Percentiles rank a stretch among this genome's conserved stretches.
phyloP scores from a whole-genome alignment of 2,329 filamentous ascomycete species.

The Clonostachys byssicola region DNA sequence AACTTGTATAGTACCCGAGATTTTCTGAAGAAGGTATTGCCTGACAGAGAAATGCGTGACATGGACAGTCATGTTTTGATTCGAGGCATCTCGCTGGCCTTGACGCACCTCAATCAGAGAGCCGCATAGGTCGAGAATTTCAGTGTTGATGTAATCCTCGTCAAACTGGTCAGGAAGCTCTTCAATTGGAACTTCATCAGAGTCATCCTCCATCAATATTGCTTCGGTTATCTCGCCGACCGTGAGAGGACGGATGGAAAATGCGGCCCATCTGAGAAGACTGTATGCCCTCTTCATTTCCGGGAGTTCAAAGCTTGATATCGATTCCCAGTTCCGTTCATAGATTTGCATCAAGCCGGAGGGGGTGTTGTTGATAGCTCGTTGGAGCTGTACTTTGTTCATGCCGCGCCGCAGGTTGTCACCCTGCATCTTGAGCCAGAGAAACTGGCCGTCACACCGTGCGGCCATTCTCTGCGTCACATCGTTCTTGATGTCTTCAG shows the following conservation, averaged over 20 bases:
- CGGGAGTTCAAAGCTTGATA: slow-evolving; percentile 1
- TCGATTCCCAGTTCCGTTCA: slow-evolving; percentile 19
- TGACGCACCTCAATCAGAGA: slow-evolving; percentile 17
- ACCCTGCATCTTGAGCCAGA: slow-evolving; percentile 23
- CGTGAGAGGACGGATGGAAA: slow-evolving; percentile 10
- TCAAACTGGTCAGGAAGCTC: slow-evolving; percentile 12
- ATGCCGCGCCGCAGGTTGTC: slow-evolving; percentile 12
- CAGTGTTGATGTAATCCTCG: slow-evolving; percentile 17
- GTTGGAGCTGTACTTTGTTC: slow-evolving; percentile 19
- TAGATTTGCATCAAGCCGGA: slow-evolving; percentile 19
- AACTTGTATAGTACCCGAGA: not conserved
- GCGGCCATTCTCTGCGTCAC: slow-evolving; percentile 16
- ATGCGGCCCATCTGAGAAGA: slow-evolving; percentile 21
- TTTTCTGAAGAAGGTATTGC: slow-evolving; percentile 8
- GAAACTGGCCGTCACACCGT: slow-evolving; percentile 23
- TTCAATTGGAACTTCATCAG: not conserved
- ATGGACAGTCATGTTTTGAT: slow-evolving; percentile 1
- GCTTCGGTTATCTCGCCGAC: slow-evolving; percentile 16
- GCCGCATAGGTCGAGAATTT: slow-evolving; percentile 18
- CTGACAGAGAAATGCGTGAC: slow-evolving; percentile 12
- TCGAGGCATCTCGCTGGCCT: fast-evolving
- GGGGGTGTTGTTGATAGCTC: slow-evolving; percentile 15
- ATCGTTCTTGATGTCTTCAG: slow-evolving; percentile 2
- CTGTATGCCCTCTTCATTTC: slow-evolving; percentile 9
- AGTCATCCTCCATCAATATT: not conserved